These are phyloP conservation scores for Favolaschia claudopus DNA, from an alignment of 768 basidiomycete species.

Conservation along the genomic window DNA sequence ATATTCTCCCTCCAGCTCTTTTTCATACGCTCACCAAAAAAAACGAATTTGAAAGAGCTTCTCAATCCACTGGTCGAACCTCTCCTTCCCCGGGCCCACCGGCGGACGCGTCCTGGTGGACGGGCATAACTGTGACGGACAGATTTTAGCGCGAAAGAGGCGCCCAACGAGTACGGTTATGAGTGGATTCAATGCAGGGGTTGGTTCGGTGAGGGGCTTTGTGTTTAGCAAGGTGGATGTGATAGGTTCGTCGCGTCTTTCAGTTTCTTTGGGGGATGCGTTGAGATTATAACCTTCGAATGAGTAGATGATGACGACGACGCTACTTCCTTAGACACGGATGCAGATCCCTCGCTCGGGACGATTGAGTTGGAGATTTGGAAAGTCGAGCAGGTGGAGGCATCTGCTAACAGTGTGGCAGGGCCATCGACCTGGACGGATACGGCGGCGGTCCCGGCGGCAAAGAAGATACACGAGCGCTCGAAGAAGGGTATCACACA, in stretches of 20 bases:
- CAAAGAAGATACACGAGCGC: conserved; percentile 32
- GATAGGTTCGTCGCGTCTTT: neutral
- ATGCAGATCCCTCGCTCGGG: neutral
- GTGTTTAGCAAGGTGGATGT: conserved; percentile 5
- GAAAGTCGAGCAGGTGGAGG: conserved; percentile 10
- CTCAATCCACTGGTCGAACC: conserved; percentile 12
- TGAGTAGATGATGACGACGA: neutral
- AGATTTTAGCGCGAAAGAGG: neutral
- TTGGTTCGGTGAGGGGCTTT: conserved; percentile 7
- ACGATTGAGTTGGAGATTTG: conserved; percentile 16
- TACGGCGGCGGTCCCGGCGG: neutral
- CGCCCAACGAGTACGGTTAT: conserved; percentile 15
- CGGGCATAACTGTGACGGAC: conserved; percentile 14
- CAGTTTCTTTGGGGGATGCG: neutral
- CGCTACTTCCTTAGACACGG: neutral
- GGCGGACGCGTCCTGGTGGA: conserved; percentile 17
- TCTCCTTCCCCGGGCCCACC: neutral
- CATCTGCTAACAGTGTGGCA: neutral
- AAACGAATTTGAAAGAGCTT: neutral
- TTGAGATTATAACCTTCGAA: neutral
- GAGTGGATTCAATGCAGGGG: conserved; percentile 1
- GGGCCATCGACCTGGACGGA: conserved; percentile 2
- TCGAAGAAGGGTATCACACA: conserved; percentile 33
- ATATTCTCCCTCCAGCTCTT: neutral
- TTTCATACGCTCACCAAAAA: neutral